Evolutionary conservation across 73 alveolate species (phyloP), one percentile per base, ranked within the genome.

Genomic region (Durusdinium trenchii): DNA sequence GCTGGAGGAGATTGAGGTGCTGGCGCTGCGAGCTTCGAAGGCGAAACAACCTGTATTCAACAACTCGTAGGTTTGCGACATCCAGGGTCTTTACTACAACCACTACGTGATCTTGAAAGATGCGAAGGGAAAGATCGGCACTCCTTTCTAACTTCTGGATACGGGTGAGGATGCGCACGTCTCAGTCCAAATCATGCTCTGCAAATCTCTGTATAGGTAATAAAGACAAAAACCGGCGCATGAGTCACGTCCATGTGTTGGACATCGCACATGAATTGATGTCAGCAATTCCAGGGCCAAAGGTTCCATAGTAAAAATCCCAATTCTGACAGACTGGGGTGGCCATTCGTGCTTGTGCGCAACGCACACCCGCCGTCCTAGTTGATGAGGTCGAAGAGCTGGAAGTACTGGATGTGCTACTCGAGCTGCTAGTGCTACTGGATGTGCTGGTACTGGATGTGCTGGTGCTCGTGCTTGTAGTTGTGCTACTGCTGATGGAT

Each of bases 351-450:
- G n/a, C n/a, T n/a, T n/a, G n/a, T n/a, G n/a, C n/a, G n/a, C n/a
- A n/a, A n/a, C n/a, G n/a, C n/a, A n/a, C n/a, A n/a, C n/a, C n/a
- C n/a, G n/a, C n/a, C n/a, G n/a, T n/a, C n/a, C n/a, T n/a, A n/a
- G n/a, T n/a, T n/a, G 51, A 36, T 0, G 84, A n/a, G 50, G 51
- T 73, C 14, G 84, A 73, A 73, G 84, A 36, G 84, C 84, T 73
- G 28, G 52, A 36, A 3, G 84, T 0, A 1, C 51, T 73, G 35
- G 84, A 73, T 47, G 45, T 73, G 10, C 54, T 42, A 43, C 73
- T 26, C 35, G 92, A 7, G 48, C 50, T 82, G 92, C 73, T 82
- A 71, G 50, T 83, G 93, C 75, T 83, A 38, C 46, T 52, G 51
- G 94, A 3, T 18, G 94, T 47, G 94, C 52, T 50, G 60, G 36